Conservation (phyloP, 2,329 filamentous ascomycete genomes). For the Stagonosporopsis cucurbitacearum region DNA sequence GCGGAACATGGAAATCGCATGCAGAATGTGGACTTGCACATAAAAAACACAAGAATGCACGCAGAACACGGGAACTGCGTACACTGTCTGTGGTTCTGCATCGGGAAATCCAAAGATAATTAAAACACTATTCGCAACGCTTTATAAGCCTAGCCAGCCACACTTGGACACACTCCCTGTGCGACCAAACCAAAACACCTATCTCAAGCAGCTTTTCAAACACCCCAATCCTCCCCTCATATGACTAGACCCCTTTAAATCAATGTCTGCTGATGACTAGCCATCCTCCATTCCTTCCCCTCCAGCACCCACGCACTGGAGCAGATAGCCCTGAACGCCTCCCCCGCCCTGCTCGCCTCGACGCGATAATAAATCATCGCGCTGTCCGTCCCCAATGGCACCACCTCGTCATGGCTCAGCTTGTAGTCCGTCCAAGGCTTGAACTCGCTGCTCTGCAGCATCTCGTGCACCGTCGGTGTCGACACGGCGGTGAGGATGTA, state of each 20-base stretch:
- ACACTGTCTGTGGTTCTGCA: neutral
- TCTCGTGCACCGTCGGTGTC: conserved; percentile 31
- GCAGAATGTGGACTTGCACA: neutral
- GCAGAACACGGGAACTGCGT: too few relatives aligned
- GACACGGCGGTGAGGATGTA: conserved; percentile 44
- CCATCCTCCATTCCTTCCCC: conserved; percentile 36
- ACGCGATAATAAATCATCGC: conserved; percentile 38
- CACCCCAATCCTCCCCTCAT: neutral
- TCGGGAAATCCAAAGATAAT: neutral
- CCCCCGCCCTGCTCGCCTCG: conserved; percentile 25
- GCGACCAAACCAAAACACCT: neutral
- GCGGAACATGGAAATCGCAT: neutral
- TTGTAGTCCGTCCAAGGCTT: conserved; percentile 34
- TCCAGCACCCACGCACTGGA: conserved; percentile 37
- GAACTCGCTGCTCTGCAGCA: conserved; percentile 29
- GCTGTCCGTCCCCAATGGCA: conserved; percentile 31
- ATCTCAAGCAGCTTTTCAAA: neutral
- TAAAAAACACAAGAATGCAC: too few relatives aligned
- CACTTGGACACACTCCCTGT: neutral
- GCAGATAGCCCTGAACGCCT: conserved; percentile 34
- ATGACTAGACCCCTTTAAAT: conserved; percentile 13
- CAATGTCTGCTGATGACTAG: conserved; percentile 39
- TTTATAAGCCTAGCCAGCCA: neutral
- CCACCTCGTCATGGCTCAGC: conserved; percentile 38
- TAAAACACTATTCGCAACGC: neutral